Evolutionary conservation across 805 yeast genomes (phyloP), one percentile per base, ranked within the genome.

Genomic region (Saccharomyces eubayanus): DNA sequence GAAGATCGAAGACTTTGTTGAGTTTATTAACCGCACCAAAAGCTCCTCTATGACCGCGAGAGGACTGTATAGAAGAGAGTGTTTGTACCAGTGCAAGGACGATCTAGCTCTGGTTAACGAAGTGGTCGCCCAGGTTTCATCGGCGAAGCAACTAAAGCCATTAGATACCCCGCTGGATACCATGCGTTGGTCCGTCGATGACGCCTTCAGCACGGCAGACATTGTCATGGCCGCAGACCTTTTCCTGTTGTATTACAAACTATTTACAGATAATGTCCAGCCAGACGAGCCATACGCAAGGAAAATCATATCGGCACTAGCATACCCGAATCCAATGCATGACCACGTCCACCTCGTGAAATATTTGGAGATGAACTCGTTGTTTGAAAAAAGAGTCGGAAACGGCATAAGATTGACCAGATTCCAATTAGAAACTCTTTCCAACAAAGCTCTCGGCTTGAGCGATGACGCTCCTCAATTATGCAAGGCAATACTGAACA

Each of bases 321-420:
- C 66, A 24, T 62, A 59, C 36, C 54, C 56, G 20, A 51, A 63
- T 47, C 69, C 70, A 2, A 52, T 49, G 28, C 55, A 51, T 47
- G 66, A 65, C 49, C 50, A 54, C 5, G 10, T 57, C 1, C 59
- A 59, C 30, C 46, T 67, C 10, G 31, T 53, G 14, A 59, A 59
- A 30, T 58, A 55, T 31, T 28, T 61, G 10, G 49, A 45, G 29
- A 28, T 67, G 8, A 20, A 55, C 9, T 24, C 56, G 1, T 46
- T 64, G 11, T 57, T 59, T 24, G 29, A 51, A 5, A n/a, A 31
- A 2, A 51, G 36, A 11, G 11, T 46, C 11, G 43, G 43, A 10
- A 40, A 50, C 8, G 14, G 12, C 2, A 30, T 59, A 11, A 20
- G 31, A 5, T 29, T 65, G 9, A 53, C 59, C 0, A 49, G 53